A percentile compares a stretch with the other conserved stretches of the same genome.
These are phyloP conservation scores for Malassezia arunalokei DNA, from an alignment of 1,284 basidiomycete species.

Conservation along the genomic window DNA sequence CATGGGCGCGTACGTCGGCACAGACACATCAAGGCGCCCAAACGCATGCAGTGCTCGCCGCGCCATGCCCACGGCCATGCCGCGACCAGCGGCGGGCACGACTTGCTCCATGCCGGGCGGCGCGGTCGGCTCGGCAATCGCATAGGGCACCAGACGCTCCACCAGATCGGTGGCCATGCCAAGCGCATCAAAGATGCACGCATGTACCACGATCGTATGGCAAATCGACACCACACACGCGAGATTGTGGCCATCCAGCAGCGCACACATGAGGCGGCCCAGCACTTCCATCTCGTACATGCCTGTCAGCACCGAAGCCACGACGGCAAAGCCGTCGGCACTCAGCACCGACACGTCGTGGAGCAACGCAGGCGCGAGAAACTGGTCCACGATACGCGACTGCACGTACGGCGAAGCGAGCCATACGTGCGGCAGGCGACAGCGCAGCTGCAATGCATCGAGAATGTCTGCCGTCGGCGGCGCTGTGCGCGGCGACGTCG, in stretches of 20 bases:
- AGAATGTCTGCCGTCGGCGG: not conserved
- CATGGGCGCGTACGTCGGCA: conserved; percentile 1
- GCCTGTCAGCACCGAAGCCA: conserved; percentile 1
- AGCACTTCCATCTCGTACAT: conserved; percentile 6
- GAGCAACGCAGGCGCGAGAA: not conserved
- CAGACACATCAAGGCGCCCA: not conserved
- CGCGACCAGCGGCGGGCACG: conserved; percentile 5
- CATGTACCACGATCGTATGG: conserved; percentile 4
- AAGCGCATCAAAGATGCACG: conserved; percentile 6
- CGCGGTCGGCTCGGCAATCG: not conserved
- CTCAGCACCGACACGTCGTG: not conserved
- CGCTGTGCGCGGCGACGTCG: not conserved
- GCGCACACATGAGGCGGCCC: not conserved
- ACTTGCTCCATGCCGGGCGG: conserved; percentile 1
- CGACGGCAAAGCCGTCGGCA: conserved; percentile 1
- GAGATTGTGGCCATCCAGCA: conserved; percentile 14
- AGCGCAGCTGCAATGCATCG: not conserved
- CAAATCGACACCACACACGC: conserved; percentile 10
- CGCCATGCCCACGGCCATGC: conserved; percentile 9
- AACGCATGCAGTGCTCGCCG: conserved; percentile 2
- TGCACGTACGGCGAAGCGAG: conserved; percentile 29
- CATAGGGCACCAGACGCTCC: conserved; percentile 8
- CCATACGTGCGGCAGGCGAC: conserved; percentile 23
- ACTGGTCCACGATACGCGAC: conserved; percentile 11
- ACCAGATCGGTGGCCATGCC: not conserved